Evolutionary conservation across 1,284 basidiomycete genomes (phyloP), one percentile per base, ranked within the genome.

Genomic region (Bjerkandera adusta): DNA sequence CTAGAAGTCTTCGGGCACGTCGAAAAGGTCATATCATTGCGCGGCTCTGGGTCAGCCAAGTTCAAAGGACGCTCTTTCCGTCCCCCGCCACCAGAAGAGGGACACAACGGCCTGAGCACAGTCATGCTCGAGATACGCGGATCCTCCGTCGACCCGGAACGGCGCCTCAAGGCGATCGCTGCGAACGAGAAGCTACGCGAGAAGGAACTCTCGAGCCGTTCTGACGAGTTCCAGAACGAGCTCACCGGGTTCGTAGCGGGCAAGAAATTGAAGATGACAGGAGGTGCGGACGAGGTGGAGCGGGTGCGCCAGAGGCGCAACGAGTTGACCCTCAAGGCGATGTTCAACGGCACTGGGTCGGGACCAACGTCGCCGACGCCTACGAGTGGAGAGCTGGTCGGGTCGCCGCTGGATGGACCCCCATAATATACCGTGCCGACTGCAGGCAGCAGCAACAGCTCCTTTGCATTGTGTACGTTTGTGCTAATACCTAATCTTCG

Each of bases 261-360:
- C 45, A 88, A 88, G 71, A 93, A 86, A 69, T 68, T 97, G 63
- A 90, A 84, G 73, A 89, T 92, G 89, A 97, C 93, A 16, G 94
- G 94, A 36, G 94, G 94, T 5, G 85, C 92, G 18, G 93, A 96
- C 64, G 94, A 97, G 71, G 78, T 75, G 12, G 94, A 97, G 68
- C 73, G 94, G 37, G 76, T 93, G 55, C 72, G 93, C 54, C 87
- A 92, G 72, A 81, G 81, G 62, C 75, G 83, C 62, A 91, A 89
- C 60, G 93, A 95, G 43, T 68, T 83, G 68, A 85, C 89, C 16
- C 68, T 97, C 50, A 91, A 86, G 69, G 87, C 87, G 25, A 95
- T 97, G 90, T 92, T 93, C 62, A 79, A 67, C 4, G 60, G 56
- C 29, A 21, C 26, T n/a, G 26, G 35, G n/a, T 32, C 47, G 8